Conservation (phyloP, 257 asterid genomes). For the Ballota nigra region DNA sequence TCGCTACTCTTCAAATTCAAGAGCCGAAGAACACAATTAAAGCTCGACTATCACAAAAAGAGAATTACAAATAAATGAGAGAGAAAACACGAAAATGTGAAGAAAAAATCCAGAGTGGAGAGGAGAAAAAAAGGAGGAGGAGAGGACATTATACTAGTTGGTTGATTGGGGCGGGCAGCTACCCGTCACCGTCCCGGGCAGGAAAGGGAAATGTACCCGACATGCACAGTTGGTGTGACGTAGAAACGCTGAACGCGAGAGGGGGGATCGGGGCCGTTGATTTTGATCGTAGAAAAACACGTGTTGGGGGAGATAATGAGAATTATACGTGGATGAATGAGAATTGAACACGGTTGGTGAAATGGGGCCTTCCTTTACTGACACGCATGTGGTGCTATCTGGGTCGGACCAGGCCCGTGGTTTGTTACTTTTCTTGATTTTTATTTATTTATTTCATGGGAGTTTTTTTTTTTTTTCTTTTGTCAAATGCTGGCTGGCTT, state of each 20-base stretch:
- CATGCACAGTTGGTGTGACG: constrained; percentile 67
- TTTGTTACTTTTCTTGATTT: constrained; percentile 21
- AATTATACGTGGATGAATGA: constrained; percentile 63
- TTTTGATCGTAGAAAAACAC: constrained; percentile 29
- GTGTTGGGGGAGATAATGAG: constrained; percentile 26
- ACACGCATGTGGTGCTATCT: constrained; percentile 55
- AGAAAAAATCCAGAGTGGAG: not conserved
- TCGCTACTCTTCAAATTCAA: not conserved
- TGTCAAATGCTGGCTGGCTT: not conserved
- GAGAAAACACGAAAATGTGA: constrained; percentile 11
- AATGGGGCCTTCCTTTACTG: constrained; percentile 38
- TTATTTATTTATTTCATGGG: too few species aligned
- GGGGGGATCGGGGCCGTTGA: constrained; percentile 33
- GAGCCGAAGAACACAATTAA: not conserved
- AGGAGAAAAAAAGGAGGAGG: constrained; percentile 15
- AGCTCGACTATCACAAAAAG: not conserved
- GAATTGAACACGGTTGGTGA: constrained; percentile 19
- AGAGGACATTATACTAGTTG: constrained; percentile 35
- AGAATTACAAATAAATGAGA: not conserved
- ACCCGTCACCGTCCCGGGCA: constrained; percentile 91
- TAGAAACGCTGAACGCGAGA: constrained; percentile 38
- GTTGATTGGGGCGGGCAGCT: constrained; percentile 68
- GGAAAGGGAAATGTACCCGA: constrained; percentile 50
- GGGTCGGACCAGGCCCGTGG: constrained; percentile 34
- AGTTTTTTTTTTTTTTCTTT: not conserved